Evolutionary conservation across 2,329 filamentous ascomycete species (phyloP), one percentile per base, ranked within the genome.

Genomic region (Pestalotiopsis sp.): DNA sequence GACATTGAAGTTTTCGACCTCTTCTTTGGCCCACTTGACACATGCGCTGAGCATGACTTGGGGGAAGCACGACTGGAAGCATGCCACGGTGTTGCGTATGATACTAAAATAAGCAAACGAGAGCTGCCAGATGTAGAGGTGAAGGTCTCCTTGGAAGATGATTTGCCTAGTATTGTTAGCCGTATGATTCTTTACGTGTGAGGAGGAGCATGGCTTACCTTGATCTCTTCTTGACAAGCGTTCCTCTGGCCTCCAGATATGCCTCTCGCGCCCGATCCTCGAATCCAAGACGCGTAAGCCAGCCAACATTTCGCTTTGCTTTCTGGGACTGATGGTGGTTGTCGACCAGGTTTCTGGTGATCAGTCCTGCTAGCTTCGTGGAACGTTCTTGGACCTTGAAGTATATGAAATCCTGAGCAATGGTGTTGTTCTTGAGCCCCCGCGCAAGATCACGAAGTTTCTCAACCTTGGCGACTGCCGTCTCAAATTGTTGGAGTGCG

Each of bases 1-100:
- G 60, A 86, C 86, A 75, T 98, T 98, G 84, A 98, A 98, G 2
- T 90, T 90, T 74, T 98, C 95, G 1, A 98, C 90, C 77, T 97
- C 91, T 74, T 96, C 92, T 80, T 98, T 98, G n/a, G 94, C 95
- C 96, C 96, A 99, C 77, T 95, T 97, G 75, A 99, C 95, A 75
- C 94, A 97, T 0, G 95, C 94, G 75, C 94, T 97, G 87, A 96
- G 97, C 84, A 96, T 93, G 14, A 90, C 86, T 31, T 93, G 87
- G 12, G 94, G 91, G 78, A 98, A 98, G 78, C 94, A 97, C 66
- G 85, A 84, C 77, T 97, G 94, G 80, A 96, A 98, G 76, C 93
- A 95, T 76, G 89, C 88, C 70, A 98, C 92, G 0, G 96, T 98
- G 81, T 98, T 98, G 74, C 93, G 91, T 77, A 99, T 95, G 72